Conservation (phyloP, 805 yeast genomes). For the Hanseniaspora clermontiae region DNA sequence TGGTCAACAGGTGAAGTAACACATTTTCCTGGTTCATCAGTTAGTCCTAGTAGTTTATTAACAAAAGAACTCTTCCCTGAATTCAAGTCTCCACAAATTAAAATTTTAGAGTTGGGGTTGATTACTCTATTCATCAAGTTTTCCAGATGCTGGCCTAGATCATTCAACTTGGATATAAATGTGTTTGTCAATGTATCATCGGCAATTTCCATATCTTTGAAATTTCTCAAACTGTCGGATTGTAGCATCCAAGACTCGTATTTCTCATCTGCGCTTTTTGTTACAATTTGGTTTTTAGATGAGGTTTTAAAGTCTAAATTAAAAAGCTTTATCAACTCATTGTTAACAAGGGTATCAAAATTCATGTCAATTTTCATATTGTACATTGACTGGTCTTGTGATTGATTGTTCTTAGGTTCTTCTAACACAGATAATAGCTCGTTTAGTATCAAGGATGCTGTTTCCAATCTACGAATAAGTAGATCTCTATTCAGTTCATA, state of each 20-base stretch:
- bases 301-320: constrained; percentile 4
- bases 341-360: constrained; percentile 6
- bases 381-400: neutral
- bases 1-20: constrained; percentile 68
- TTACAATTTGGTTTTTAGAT: neutral
- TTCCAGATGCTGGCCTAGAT: constrained; percentile 52
- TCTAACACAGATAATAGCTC: neutral
- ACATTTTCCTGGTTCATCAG: constrained; percentile 32
- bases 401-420: neutral
- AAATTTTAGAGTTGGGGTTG: constrained; percentile 84
- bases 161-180: constrained; percentile 33
- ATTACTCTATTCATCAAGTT: constrained; percentile 73
- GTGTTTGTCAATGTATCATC: constrained; percentile 8
- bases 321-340: neutral
- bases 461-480: constrained; percentile 1
- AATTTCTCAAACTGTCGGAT: neutral
- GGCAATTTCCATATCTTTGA: constrained; percentile 6
- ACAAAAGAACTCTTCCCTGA: constrained; percentile 95
- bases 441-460: neutral
- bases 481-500: constrained; percentile 11
- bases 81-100: constrained; percentile 92
- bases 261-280: neutral
- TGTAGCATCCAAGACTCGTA: neutral
- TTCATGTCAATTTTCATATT: neutral
- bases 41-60: constrained; percentile 69